Evolutionary conservation across 1,139 yeast genomes (phyloP), one percentile per base, ranked within the genome.

Genomic region (Candida labiduridarum): DNA sequence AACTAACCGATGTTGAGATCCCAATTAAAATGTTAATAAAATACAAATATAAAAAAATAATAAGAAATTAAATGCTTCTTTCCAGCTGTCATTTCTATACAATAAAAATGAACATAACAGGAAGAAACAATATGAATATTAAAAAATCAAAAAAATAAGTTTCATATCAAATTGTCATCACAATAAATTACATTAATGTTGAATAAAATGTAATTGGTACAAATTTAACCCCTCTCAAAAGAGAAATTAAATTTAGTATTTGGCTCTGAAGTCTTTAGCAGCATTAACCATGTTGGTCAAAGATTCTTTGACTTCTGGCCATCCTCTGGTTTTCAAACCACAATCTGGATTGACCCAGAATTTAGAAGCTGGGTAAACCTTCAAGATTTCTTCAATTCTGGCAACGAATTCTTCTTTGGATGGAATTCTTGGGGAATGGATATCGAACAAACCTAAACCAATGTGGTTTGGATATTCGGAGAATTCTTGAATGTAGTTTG

Each of bases 271-370:
- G 78, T 82, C 83, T 84, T 92, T 91, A 70, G 99, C 98, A 71
- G 99, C 98, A 64, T 88, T 92, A 73, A 94, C 99, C 99, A 94
- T 94, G 81, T 94, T 89, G 73, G 95, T 87, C 78, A 94, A 87
- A 59, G 92, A 86, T 66, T 83, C 86, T 66, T 67, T 79, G 66
- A 90, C 88, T 82, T 89, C 96, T 61, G 87, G 87, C 96, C 96
- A 89, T 63, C 92, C 94, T 83, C 96, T 87, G 72, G 96, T 89
- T 88, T 92, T 92, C 77, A 92, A 85, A 85, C 99, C 99, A 87
- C 99, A 94, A 82, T 94, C 99, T 69, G 99, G 99, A 95, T 94
- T 94, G 70, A 94, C 95, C 98, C 98, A 94, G 85, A 94, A 89
- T 79, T 92, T 92, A 74, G 89, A 89, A 70, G 95, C 95, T 72